Base-by-base conservation (phyloP, 2,329 filamentous ascomycete species). In the Escovopsis sp. region DNA sequence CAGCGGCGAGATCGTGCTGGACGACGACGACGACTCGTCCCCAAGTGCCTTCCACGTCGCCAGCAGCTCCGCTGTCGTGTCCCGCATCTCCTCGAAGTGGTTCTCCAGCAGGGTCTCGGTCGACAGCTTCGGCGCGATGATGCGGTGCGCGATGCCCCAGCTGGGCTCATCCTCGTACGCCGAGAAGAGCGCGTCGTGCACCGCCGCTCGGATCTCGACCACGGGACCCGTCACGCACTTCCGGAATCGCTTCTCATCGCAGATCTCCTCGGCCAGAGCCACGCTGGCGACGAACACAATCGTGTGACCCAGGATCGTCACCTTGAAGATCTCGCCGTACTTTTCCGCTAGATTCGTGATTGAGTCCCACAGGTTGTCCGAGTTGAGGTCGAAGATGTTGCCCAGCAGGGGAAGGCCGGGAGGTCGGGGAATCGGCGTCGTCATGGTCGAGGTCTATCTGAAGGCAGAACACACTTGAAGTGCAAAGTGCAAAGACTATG, bases 171-270 rank as follows among this genome's bases (percentile, higher is more conserved):
- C 27, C 12, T 68, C 56, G 45, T 53, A 68, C 5, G 66, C 66
- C 3, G 66, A 65, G 52, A 70, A 70, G n/a, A 70, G 58, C 4
- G 63, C 45, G 41, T 66, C 63, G 47, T 70, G 58, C 9, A 68
- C 65, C 5, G 62, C 52, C 19, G 57, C 55, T 16, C 65, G 59
- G 38, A 70, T 70, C 55, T 70, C 63, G 34, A 67, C 59, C 34
- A 71, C 56, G 4, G 67, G 66, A 0, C 65, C 66, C 21, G 64
- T 64, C 2, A 71, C 65, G 41, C 56, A 68, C 44, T 71, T 71
- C 37, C 65, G 62, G 48, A 70, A 71, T 1, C 66, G 61, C 45
- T 56, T 62, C 54, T 70, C 54, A 46, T 71, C 65, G 45, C 66
- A 70, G 2, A 70, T 48, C 44, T 68, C 67, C 17, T 60, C 55